Base-by-base conservation (phyloP, 2,329 filamentous ascomycete species). In the Lachnellula occidentalis region DNA sequence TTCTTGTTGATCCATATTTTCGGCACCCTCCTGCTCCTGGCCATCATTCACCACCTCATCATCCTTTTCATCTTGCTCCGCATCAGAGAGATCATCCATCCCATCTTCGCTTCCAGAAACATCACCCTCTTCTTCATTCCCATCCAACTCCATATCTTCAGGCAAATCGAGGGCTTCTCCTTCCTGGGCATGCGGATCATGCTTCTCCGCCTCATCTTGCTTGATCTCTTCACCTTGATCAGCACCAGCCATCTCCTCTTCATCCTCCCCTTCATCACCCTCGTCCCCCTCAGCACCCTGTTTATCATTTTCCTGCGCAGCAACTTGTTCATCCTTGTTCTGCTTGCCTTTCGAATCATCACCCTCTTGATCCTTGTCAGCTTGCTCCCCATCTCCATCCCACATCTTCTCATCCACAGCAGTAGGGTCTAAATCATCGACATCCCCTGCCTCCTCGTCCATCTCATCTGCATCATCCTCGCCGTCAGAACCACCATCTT, bases 351-450 rank as follows among this genome's bases (percentile, higher is more conserved):
- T 85, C 19, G 87, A 75, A 56, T 90, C 79, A 52, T 91, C 84
- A 5, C 83, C 86, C 66, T 90, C 78, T 66, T 90, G 87, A 45
- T 96, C 88, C 62, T 94, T 94, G 47, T 92, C 87, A 1, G 88
- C 85, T 45, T 92, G 80, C 47, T 86, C 79, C 43, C 90, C 86
- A 45, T 86, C 85, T 39, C 91, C 92, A 71, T 99, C 92, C 94
- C 94, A 99, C 81, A 97, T 91, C 77, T 97, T 99, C 74, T 99
- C 95, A 68, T 99, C 95, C 1, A 97, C 88, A 19, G 92, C 89
- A 15, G 85, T 88, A 12, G 90, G 87, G 63, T 96, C 92, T 42
- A 96, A 77, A 65, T 95, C 90, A 72, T 96, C 90, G 11, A 97
- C 91, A 65, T 91, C 88, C 1, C 92, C 94, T 5, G 88, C 82